Evolutionary conservation across 352 stramenopile species (phyloP).

Genomic region (Pythium biforme): DNA sequence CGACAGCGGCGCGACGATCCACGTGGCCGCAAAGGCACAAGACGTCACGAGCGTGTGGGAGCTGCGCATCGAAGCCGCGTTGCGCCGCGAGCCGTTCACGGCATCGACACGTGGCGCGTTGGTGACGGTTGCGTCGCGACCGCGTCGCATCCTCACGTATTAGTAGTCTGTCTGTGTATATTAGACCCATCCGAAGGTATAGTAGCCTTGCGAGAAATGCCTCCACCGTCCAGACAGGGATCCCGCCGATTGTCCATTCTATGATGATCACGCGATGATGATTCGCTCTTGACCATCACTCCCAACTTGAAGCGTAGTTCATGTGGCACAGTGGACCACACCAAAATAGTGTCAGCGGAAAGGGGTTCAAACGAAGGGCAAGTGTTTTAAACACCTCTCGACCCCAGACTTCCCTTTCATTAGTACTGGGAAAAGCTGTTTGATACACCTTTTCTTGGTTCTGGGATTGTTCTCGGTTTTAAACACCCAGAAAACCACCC

Average conservation of each 20-base stretch:
- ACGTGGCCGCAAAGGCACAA: neutral
- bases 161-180: neutral
- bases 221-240: no score
- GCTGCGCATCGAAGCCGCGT: conserved; percentile 13
- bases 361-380: conserved; percentile 1
- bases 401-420: no score
- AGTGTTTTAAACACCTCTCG: conserved; percentile 20
- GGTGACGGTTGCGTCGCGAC: neutral
- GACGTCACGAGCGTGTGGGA: conserved; percentile 17
- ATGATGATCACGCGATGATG: neutral
- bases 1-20: conserved; percentile 1
- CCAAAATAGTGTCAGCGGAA: conserved; percentile 6
- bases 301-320: conserved; percentile 32
- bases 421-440: no score
- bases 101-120: neutral
- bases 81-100: conserved; percentile 7
- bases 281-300: conserved; percentile 25
- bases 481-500: conserved; percentile 26
- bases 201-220: no score
- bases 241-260: neutral
- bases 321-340: conserved; percentile 19
- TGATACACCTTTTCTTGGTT: conserved; percentile 6
- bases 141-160: conserved; percentile 22
- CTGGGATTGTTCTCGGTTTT: conserved; percentile 28
- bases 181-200: no score